phyloP scores from a whole-genome alignment of 2,329 filamentous ascomycete genomes.

The Penicillium sclerotiorum region DNA sequence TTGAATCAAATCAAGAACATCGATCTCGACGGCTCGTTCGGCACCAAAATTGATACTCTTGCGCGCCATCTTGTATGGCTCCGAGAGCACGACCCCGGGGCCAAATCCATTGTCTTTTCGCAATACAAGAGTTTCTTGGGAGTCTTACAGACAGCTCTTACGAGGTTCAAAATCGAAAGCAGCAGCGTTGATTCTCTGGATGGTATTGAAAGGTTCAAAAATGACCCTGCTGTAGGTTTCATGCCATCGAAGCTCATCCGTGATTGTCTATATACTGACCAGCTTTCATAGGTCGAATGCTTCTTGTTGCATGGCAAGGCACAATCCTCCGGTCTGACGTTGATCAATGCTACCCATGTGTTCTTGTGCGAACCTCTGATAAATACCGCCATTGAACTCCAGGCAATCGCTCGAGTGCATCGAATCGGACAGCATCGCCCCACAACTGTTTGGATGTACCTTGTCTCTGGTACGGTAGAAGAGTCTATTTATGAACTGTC shows the following conservation, averaged over 20 bases:
- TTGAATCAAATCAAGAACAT: conserved; percentile 81
- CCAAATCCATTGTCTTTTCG: conserved; percentile 92
- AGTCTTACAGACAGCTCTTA: conserved; percentile 71
- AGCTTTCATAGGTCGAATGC: conserved; percentile 67
- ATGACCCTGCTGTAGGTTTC: conserved; percentile 60
- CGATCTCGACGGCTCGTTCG: conserved; percentile 73
- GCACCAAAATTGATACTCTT: conserved; percentile 86
- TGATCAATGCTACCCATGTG: conserved; percentile 91
- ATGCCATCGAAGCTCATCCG: neutral
- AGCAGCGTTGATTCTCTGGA: conserved; percentile 68
- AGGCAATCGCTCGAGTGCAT: conserved; percentile 93
- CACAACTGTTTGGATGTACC: conserved; percentile 94
- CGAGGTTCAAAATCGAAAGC: conserved; percentile 71
- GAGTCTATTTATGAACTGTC: conserved; percentile 89
- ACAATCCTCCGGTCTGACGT: conserved; percentile 84
- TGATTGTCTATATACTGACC: neutral
- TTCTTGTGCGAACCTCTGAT: conserved; percentile 93
- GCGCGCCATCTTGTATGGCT: conserved; percentile 84
- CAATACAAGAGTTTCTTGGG: conserved; percentile 82
- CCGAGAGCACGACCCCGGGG: conserved; percentile 77
- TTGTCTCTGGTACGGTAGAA: conserved; percentile 88
- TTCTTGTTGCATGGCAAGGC: conserved; percentile 89
- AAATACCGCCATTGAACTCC: conserved; percentile 90
- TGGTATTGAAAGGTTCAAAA: conserved; percentile 76
- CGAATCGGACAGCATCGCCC: conserved; percentile 86